These are phyloP conservation scores for Trichosporon inkin DNA, from an alignment of 1,284 basidiomycete genomes.

Conservation along the genomic window DNA sequence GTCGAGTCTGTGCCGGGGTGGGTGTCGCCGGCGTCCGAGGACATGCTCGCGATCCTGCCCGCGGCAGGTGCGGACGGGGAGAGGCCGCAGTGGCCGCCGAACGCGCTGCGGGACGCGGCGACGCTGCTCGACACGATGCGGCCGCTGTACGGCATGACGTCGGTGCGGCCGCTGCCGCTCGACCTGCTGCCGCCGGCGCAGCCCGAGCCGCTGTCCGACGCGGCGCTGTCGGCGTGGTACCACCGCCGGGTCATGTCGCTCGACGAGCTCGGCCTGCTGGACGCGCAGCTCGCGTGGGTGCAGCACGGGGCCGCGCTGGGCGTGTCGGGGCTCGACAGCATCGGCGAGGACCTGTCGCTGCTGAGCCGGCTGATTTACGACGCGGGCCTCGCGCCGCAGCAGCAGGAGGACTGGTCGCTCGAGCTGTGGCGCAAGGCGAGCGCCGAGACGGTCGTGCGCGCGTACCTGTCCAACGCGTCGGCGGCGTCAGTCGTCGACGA, in stretches of 20 bases:
- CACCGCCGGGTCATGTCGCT: slow-evolving; percentile 60
- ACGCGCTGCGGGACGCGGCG: neutral
- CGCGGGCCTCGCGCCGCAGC: slow-evolving; percentile 46
- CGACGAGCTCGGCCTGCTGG: slow-evolving; percentile 69
- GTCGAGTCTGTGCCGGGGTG: slow-evolving; percentile 71
- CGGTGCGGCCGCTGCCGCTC: neutral
- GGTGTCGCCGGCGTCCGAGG: slow-evolving; percentile 56
- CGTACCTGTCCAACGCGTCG: slow-evolving; percentile 69
- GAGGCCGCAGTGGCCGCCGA: slow-evolving; percentile 42
- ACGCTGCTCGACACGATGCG: slow-evolving; percentile 16
- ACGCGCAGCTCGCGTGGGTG: slow-evolving; percentile 69
- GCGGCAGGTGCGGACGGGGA: slow-evolving; percentile 54
- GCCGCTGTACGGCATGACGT: slow-evolving; percentile 6
- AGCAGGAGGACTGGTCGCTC: slow-evolving; percentile 62
- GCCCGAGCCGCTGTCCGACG: slow-evolving; percentile 6
- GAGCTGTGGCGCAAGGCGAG: slow-evolving; percentile 65
- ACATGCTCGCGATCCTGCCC: slow-evolving; percentile 64
- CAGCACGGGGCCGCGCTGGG: slow-evolving; percentile 81
- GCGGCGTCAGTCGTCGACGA: slow-evolving; percentile 63
- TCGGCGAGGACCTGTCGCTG: slow-evolving; percentile 84
- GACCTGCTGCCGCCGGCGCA: slow-evolving; percentile 25
- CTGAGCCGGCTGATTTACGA: slow-evolving; percentile 82
- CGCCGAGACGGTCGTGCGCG: slow-evolving; percentile 62
- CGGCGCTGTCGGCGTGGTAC: slow-evolving; percentile 70
- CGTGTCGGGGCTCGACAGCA: slow-evolving; percentile 69